phyloP scores from a whole-genome alignment of 108 stramenopile species.

The Parmales sp. region DNA sequence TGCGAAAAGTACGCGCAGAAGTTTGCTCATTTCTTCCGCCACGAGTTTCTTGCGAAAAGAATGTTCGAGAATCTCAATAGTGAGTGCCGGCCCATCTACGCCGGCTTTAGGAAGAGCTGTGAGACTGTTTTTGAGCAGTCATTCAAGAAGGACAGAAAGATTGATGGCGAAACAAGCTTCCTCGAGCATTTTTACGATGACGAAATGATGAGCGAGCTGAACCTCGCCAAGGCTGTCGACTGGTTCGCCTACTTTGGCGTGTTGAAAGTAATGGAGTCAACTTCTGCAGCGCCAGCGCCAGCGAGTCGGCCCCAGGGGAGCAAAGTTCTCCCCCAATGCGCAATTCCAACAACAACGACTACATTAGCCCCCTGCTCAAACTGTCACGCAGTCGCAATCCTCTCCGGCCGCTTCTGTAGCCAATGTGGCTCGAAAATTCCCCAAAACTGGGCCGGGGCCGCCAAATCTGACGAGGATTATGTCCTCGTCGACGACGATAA shows the following conservation, averaged over 20 bases:
- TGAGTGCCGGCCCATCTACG: background rate
- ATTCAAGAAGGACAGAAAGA: background rate
- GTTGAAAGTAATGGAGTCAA: too few species aligned
- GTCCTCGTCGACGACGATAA: background rate
- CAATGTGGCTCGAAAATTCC: background rate
- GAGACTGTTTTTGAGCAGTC: background rate
- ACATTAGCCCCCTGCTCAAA: background rate
- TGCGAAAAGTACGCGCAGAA: background rate
- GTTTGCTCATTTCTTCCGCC: conserved; percentile 10
- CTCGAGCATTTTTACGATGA: background rate
- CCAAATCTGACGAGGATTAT: background rate
- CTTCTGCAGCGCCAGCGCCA: too few species aligned
- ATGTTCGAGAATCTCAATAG: conserved; percentile 10
- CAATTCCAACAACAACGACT: background rate
- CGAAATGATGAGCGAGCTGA: background rate
- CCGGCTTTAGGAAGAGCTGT: background rate
- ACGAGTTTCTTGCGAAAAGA: conserved; percentile 1
- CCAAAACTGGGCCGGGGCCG: background rate
- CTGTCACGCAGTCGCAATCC: background rate
- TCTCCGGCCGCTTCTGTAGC: background rate
- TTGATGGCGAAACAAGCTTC: background rate
- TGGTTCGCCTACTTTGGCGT: conserved; percentile 1
- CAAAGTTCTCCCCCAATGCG: too few species aligned
- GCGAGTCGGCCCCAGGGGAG: too few species aligned
- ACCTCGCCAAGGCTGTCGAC: background rate